These are phyloP conservation scores for Elsinoe perseae DNA, from an alignment of 2,329 filamentous ascomycete species.

Conservation along the genomic window DNA sequence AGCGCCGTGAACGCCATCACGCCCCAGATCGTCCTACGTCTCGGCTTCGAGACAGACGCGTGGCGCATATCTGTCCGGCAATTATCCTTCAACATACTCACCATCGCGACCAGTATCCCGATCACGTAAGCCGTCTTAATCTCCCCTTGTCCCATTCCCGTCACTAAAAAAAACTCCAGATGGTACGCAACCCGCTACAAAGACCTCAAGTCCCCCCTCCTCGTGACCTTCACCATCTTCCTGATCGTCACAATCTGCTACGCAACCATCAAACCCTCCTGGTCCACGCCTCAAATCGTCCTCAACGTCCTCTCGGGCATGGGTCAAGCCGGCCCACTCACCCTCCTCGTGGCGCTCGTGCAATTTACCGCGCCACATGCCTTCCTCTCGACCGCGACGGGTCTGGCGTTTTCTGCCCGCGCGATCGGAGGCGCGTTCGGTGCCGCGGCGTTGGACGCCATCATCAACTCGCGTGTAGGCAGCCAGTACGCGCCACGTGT, in stretches of 20 bases:
- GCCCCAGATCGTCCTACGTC: constrained; percentile 43
- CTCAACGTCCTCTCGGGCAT: constrained; percentile 43
- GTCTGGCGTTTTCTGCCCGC: constrained; percentile 46
- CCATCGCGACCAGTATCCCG: constrained; percentile 37
- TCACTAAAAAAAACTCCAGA: constrained; percentile 13
- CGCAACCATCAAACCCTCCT: constrained; percentile 37
- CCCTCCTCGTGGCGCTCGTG: constrained; percentile 43
- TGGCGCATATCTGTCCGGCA: constrained; percentile 46
- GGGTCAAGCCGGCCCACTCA: constrained; percentile 45
- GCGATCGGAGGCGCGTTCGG: constrained; percentile 49
- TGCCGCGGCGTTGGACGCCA: constrained; percentile 45
- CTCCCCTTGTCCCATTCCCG: neutral
- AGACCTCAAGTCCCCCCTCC: constrained; percentile 42
- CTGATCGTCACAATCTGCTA: constrained; percentile 44
- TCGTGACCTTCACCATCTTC: constrained; percentile 43
- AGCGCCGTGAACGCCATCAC: constrained; percentile 46
- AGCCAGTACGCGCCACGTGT: constrained; percentile 37
- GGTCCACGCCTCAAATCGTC: constrained; percentile 42
- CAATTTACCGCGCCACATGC: constrained; percentile 49
- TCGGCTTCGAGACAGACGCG: constrained; percentile 41
- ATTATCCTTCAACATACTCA: constrained; percentile 38
- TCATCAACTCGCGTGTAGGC: constrained; percentile 42
- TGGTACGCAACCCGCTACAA: constrained; percentile 43
- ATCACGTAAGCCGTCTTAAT: constrained; percentile 27
- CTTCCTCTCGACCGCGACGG: constrained; percentile 47